Conservation (phyloP, 2,329 filamentous ascomycete species). For the Monilinia vaccinii-corymbosi region DNA sequence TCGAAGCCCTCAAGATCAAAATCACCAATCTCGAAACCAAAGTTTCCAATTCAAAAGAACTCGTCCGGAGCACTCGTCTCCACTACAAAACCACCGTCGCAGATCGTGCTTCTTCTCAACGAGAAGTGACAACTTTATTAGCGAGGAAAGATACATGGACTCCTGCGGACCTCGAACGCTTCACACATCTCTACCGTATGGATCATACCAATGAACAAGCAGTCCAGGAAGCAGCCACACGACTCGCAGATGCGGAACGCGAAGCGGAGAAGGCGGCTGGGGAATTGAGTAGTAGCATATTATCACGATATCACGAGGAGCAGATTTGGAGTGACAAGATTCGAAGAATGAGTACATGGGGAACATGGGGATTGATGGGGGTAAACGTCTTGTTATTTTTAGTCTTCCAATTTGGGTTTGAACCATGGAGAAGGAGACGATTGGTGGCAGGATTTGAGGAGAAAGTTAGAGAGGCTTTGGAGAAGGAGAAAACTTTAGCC, state of each 20-base stretch:
- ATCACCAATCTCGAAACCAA: conserved; percentile 60
- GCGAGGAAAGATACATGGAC: conserved; percentile 93
- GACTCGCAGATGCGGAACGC: conserved; percentile 65
- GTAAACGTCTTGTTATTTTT: conserved; percentile 87
- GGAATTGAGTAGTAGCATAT: conserved; percentile 70
- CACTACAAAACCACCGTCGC: conserved; percentile 77
- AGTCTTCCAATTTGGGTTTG: conserved; percentile 77
- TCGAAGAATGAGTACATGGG: conserved; percentile 92
- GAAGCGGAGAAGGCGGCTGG: conserved; percentile 70
- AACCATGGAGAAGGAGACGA: conserved; percentile 79
- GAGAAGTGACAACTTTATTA: conserved; percentile 88
- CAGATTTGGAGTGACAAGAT: conserved; percentile 99
- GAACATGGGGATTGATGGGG: conserved; percentile 96
- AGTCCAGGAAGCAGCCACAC: conserved; percentile 62
- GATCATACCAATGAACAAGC: conserved; percentile 90
- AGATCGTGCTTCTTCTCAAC: conserved; percentile 78
- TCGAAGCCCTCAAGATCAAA: conserved; percentile 72
- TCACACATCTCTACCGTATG: conserved; percentile 82
- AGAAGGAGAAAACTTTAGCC: conserved; percentile 19
- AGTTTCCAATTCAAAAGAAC: conserved; percentile 49
- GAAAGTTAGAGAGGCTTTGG: conserved; percentile 60
- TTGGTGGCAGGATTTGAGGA: conserved; percentile 78
- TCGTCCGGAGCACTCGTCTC: conserved; percentile 62
- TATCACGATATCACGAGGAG: conserved; percentile 94
- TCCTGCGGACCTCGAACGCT: conserved; percentile 79